These are phyloP conservation scores for Sporothrix curviconia DNA, from an alignment of 2,329 filamentous ascomycete species.

Conservation along the genomic window DNA sequence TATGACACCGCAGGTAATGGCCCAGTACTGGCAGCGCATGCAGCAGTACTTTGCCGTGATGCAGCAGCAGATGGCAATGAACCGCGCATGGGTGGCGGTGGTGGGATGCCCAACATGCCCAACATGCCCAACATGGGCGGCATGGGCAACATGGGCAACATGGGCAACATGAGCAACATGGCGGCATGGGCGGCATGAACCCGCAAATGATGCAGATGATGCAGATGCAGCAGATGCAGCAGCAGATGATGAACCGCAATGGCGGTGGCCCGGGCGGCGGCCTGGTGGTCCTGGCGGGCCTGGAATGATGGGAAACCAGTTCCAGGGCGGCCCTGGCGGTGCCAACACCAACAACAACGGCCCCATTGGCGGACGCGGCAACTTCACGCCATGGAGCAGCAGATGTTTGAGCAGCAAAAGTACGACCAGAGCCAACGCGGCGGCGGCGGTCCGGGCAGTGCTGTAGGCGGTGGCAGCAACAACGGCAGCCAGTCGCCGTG, in stretches of 20 bases:
- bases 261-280: slow-evolving; percentile 32
- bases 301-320: slow-evolving; percentile 39
- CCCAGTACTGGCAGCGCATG: slow-evolving; percentile 97
- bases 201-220: slow-evolving; percentile 71
- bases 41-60: slow-evolving; percentile 94
- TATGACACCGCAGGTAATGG: slow-evolving; percentile 96
- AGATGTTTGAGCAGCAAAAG: slow-evolving; percentile 71
- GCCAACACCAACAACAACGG: neutral
- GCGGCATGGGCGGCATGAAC: slow-evolving; percentile 33
- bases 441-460: slow-evolving; percentile 24
- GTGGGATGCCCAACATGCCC: slow-evolving; percentile 21
- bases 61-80: slow-evolving; percentile 90
- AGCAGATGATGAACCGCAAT: slow-evolving; percentile 34
- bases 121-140: slow-evolving; percentile 21
- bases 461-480: slow-evolving; percentile 22
- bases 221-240: slow-evolving; percentile 62
- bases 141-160: slow-evolving; percentile 11
- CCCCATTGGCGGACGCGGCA: slow-evolving; percentile 25
- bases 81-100: slow-evolving; percentile 54
- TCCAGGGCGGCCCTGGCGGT: slow-evolving; percentile 2
- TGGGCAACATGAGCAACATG: slow-evolving; percentile 49
- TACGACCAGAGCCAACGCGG: slow-evolving; percentile 58
- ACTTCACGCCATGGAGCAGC: slow-evolving; percentile 64
- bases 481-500: slow-evolving; percentile 26
- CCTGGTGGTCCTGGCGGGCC: slow-evolving; percentile 49